Base-by-base conservation (phyloP, 257 asterid genomes). In the Fraxinus anomala region DNA sequence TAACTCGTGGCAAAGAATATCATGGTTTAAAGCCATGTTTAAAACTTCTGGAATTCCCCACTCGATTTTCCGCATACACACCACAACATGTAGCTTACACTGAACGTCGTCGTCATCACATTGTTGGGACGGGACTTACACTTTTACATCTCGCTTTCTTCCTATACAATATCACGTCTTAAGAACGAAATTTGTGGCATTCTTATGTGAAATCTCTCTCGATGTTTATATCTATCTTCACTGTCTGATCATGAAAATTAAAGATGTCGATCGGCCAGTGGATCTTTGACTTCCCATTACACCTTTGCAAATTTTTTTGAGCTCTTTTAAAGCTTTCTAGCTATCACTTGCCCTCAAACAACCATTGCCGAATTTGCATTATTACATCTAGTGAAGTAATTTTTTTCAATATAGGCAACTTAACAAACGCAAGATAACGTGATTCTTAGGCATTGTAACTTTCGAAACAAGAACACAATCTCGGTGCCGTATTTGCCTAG, bases 181-280 rank as follows among this genome's bases (percentile, higher is more conserved):
- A 94, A 81, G 90, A 94, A 94, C 85, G 90, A 73, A 78, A 91
- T 86, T 77, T 91, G 92, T 2, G 97, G 87, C 97, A 82, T 78
- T 94, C 96, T 88, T 92, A 94, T 6, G 99, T 97, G 78, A 94
- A 79, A 87, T 94, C 99, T 82, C 84, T 88, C 83, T 92, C 97
- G 28, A 94, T 94, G 83, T 92, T 92, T 72, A 92, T 85, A 84
- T 92, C 97, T 47, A 94, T 79, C 91, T 94, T 94, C 16, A 92
- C 92, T 1, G 97, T 92, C 99, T 92, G 91, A 79, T 68, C 49
- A 73, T 23, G 51, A 56, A 47, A 4, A 47, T 16, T 44, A 10
- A 10, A 13, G 56, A 44, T 44, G 3, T 44, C 28, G 28, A 26
- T 26, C 19, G 6, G 36, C 36, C 36, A 4, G 36, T 9, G 17